Conservation (phyloP, 2,329 filamentous ascomycete species). For the Aspergillus vadensis region DNA sequence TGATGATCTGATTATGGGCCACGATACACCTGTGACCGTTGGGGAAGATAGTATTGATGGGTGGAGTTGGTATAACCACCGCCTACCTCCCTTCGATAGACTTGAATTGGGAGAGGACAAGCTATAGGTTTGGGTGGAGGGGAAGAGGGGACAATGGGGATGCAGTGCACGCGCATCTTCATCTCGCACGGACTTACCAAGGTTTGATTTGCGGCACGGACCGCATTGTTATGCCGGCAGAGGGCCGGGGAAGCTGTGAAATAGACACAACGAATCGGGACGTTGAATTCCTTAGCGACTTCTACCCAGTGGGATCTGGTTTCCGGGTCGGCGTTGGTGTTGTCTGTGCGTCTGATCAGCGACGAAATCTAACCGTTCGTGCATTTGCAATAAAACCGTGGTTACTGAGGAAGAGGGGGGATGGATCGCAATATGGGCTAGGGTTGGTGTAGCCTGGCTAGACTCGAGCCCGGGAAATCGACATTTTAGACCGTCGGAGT, state of each 20-base stretch:
- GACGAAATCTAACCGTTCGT: background rate
- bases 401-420: background rate
- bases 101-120: too few relatives aligned
- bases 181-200: constrained; percentile 32
- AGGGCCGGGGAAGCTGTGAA: constrained; percentile 73
- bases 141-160: background rate
- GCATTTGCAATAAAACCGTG: background rate
- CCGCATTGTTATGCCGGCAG: constrained; percentile 83
- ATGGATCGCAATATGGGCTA: constrained; percentile 4
- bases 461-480: background rate
- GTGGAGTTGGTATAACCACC: background rate
- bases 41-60: background rate
- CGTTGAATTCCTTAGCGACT: constrained; percentile 67
- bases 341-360: constrained; percentile 61
- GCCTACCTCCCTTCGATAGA: background rate
- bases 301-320: constrained; percentile 77
- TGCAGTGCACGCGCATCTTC: background rate
- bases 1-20: too few relatives aligned
- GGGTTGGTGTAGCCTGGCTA: constrained; percentile 1
- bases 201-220: constrained; percentile 65
- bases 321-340: constrained; percentile 85
- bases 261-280: constrained; percentile 82
- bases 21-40: background rate
- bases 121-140: background rate
- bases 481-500: constrained; percentile 17